These are phyloP conservation scores for Colletotrichum sp. DNA, from an alignment of 2,329 filamentous ascomycete species.

Conservation along the genomic window DNA sequence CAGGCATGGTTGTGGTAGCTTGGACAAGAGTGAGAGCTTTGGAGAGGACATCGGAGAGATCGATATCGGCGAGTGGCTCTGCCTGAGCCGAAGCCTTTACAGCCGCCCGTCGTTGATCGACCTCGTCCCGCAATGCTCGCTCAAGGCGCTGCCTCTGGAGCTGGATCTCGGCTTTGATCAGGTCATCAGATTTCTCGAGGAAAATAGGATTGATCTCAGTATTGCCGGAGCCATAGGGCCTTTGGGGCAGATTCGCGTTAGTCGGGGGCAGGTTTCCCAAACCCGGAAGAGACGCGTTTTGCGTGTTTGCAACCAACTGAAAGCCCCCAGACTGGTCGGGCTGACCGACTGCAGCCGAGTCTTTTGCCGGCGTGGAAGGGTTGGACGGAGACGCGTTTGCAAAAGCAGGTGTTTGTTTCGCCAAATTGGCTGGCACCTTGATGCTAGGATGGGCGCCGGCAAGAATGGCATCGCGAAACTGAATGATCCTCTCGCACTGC, in stretches of 20 bases:
- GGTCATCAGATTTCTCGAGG: conserved; percentile 83
- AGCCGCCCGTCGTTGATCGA: conserved; percentile 64
- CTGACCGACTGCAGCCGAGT: not conserved
- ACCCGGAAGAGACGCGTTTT: conserved; percentile 34
- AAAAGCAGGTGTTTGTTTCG: conserved; percentile 19
- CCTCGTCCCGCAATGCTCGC: conserved; percentile 75
- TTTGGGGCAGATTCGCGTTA: conserved; percentile 40
- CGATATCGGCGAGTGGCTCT: conserved; percentile 67
- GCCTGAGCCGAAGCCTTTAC: conserved; percentile 47
- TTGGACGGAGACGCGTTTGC: conserved; percentile 26
- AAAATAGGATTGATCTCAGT: conserved; percentile 83
- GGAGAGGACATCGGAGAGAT: conserved; percentile 75
- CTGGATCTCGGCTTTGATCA: conserved; percentile 82
- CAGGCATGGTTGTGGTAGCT: conserved; percentile 64
- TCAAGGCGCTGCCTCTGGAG: conserved; percentile 84
- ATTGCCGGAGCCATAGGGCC: conserved; percentile 50
- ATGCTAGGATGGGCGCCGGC: conserved; percentile 75
- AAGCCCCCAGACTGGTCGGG: conserved; percentile 31
- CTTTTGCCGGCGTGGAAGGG: not conserved
- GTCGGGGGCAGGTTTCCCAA: conserved; percentile 24
- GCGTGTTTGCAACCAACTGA: conserved; percentile 41
- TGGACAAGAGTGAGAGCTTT: conserved; percentile 75
- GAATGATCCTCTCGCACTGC: conserved; percentile 82
- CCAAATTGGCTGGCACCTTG: conserved; percentile 55
- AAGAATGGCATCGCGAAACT: conserved; percentile 80